A percentile compares a stretch with the other conserved stretches of the same genome.
Evolutionary conservation across 2,329 filamentous ascomycete genomes (phyloP).

Genomic region (Purpureocillium takamizusanense): DNA sequence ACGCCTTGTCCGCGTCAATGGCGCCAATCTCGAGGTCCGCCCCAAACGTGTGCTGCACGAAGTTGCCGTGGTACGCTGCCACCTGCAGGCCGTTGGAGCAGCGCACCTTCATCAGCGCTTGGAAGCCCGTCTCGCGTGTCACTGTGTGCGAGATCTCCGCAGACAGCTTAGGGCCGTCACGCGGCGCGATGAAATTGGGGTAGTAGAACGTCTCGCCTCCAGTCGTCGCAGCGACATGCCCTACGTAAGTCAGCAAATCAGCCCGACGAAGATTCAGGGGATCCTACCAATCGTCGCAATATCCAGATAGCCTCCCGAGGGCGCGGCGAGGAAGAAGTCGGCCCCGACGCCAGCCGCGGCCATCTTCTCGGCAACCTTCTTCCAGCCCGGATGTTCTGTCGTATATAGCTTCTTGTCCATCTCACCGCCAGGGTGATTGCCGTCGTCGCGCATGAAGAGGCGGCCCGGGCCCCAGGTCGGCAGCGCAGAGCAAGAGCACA

Average conservation of each 20-base stretch:
- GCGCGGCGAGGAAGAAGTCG: slow-evolving; percentile 91
- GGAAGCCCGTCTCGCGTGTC: slow-evolving; percentile 85
- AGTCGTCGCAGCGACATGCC: slow-evolving; percentile 78
- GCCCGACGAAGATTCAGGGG: neutral
- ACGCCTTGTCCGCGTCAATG: slow-evolving; percentile 87
- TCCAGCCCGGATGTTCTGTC: slow-evolving; percentile 83
- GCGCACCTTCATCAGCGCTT: slow-evolving; percentile 95
- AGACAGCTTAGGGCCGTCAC: slow-evolving; percentile 76
- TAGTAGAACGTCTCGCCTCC: slow-evolving; percentile 96
- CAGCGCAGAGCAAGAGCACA: slow-evolving; percentile 79
- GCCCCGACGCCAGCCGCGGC: slow-evolving; percentile 77
- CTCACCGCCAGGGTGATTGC: slow-evolving; percentile 77
- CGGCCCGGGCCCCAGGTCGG: slow-evolving; percentile 87
- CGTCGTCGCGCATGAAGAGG: slow-evolving; percentile 78
- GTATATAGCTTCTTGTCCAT: slow-evolving; percentile 85
- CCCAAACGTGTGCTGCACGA: slow-evolving; percentile 89
- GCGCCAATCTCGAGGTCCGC: slow-evolving; percentile 90
- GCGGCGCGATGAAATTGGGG: slow-evolving; percentile 84
- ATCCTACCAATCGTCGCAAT: slow-evolving; percentile 74
- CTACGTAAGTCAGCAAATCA: slow-evolving; percentile 24
- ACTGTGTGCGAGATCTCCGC: slow-evolving; percentile 81
- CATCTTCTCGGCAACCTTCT: slow-evolving; percentile 80
- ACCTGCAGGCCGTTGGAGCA: slow-evolving; percentile 96
- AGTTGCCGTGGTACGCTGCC: slow-evolving; percentile 90
- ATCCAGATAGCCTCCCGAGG: slow-evolving; percentile 84